phyloP scores from a whole-genome alignment of 2,329 filamentous ascomycete genomes.

The Ceratocystis ficicola region DNA sequence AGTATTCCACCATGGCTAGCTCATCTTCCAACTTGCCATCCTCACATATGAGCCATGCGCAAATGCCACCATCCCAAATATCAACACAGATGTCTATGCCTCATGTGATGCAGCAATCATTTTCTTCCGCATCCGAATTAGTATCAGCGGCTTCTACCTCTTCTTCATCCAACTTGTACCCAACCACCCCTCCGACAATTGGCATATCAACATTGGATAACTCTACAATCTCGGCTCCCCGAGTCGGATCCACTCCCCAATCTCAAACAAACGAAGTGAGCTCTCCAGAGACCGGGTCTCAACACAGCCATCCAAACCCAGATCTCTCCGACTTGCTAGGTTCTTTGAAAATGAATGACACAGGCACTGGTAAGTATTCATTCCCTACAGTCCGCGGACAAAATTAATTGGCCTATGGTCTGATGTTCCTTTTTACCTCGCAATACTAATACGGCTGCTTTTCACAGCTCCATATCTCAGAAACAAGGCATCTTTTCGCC shows the following conservation, averaged over 20 bases:
- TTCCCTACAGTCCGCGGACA: background rate
- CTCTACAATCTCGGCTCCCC: slow-evolving; percentile 11
- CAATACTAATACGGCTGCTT: slow-evolving; percentile 11
- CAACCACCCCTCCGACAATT: slow-evolving; percentile 20
- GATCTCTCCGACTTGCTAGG: slow-evolving; percentile 72
- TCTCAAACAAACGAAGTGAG: slow-evolving; percentile 13
- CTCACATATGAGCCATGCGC: slow-evolving; percentile 5
- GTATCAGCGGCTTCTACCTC: background rate
- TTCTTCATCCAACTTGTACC: slow-evolving; percentile 17
- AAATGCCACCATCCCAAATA: slow-evolving; percentile 2
- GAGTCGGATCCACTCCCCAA: slow-evolving; percentile 12
- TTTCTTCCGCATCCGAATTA: slow-evolving; percentile 4
- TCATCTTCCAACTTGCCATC: background rate
- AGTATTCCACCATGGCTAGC: slow-evolving; percentile 33
- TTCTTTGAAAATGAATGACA: slow-evolving; percentile 74
- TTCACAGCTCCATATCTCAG: slow-evolving; percentile 69
- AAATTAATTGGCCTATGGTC: background rate
- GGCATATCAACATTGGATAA: slow-evolving; percentile 7
- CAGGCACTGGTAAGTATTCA: slow-evolving; percentile 58
- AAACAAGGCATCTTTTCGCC: slow-evolving; percentile 41
- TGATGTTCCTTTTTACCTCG: too few species aligned
- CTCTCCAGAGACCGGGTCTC: slow-evolving; percentile 43
- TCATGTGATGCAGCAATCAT: slow-evolving; percentile 15
- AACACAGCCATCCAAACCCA: slow-evolving; percentile 54
- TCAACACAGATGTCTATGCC: background rate